Evolutionary conservation across 768 basidiomycete genomes (phyloP), one percentile per base, ranked within the genome.

Genomic region (Kockovaella imperatae): DNA sequence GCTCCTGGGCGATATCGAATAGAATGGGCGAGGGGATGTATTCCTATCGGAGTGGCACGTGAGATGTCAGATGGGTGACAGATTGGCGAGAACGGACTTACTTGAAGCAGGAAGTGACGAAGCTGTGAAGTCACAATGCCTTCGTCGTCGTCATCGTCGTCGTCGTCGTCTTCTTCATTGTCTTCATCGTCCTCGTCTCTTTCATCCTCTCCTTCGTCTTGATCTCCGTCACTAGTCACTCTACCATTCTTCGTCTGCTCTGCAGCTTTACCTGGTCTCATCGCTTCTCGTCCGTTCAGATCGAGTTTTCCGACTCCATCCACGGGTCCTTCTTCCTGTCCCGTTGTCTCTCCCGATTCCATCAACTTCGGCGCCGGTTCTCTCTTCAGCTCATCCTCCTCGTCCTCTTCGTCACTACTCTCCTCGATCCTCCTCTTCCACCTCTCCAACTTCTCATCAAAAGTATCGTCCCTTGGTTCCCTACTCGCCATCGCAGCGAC

Each of bases 21-120:
- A 97, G 77, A 5, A 97, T 71, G 0, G 91, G 91, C 13, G 75
- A 75, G 18, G 76, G 64, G 4, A 96, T 70, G 70, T 99, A 97
- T 74, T 95, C 87, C 91, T 99, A 56, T 3, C 6, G 20, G 39
- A 20, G 14, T 14, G 4, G 25, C 23, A 42, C 26, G 3, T 15
- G 13, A 14, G n/a, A n/a, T n/a, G n/a, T n/a, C n/a, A n/a, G n/a
- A n/a, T n/a, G n/a, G n/a, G n/a, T n/a, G n/a, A n/a, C n/a, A n/a
- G n/a, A n/a, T n/a, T n/a, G n/a, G n/a, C n/a, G n/a, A n/a, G n/a
- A n/a, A n/a, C n/a, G n/a, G 35, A 55, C 65, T 53, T 53, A 88
- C 93, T 81, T 97, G 95, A 30, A 96, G 81, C 15, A 99, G 88
- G 70, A 96, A 99, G 70, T 96, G 87, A 21, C 93, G 79, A 35